These are phyloP conservation scores for Claviceps monticola DNA, from an alignment of 2,329 filamentous ascomycete genomes.

Conservation along the genomic window DNA sequence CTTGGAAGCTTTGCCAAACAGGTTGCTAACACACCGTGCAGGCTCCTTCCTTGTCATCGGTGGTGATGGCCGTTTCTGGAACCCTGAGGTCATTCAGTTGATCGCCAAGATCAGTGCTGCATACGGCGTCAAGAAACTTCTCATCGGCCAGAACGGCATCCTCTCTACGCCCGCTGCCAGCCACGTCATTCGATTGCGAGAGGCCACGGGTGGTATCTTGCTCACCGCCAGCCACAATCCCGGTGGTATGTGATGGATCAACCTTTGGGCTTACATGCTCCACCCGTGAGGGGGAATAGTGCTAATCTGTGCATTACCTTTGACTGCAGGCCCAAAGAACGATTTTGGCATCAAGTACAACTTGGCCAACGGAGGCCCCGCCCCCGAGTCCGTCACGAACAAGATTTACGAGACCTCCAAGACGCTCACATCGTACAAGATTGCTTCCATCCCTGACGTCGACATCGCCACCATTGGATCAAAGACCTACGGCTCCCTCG, in stretches of 20 bases:
- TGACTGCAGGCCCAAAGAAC: slow-evolving; percentile 59
- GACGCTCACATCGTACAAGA: slow-evolving; percentile 81
- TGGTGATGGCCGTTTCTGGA: slow-evolving; percentile 94
- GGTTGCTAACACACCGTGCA: slow-evolving; percentile 12
- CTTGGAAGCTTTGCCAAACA: background rate
- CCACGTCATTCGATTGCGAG: slow-evolving; percentile 86
- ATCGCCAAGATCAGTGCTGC: slow-evolving; percentile 95
- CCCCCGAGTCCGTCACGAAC: slow-evolving; percentile 92
- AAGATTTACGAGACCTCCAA: slow-evolving; percentile 94
- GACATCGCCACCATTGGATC: slow-evolving; percentile 74
- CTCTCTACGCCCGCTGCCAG: slow-evolving; percentile 92
- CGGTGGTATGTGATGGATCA: slow-evolving; percentile 50
- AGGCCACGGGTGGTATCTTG: slow-evolving; percentile 91
- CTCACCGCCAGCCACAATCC: slow-evolving; percentile 97
- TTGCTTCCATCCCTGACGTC: slow-evolving; percentile 72
- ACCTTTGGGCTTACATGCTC: too few species aligned
- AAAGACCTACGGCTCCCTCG: slow-evolving; percentile 69
- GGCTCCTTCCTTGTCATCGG: slow-evolving; percentile 84
- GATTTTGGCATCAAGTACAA: slow-evolving; percentile 99
- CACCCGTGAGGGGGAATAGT: background rate
- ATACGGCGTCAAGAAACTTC: slow-evolving; percentile 96
- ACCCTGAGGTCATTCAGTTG: slow-evolving; percentile 88
- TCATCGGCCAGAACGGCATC: slow-evolving; percentile 93
- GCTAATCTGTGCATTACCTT: slow-evolving; percentile 4
- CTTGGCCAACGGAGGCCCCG: slow-evolving; percentile 86